Evolutionary conservation across 2,329 filamentous ascomycete species (phyloP), one percentile per base, ranked within the genome.

Genomic region (Hawksworthiomyces lignivorus): DNA sequence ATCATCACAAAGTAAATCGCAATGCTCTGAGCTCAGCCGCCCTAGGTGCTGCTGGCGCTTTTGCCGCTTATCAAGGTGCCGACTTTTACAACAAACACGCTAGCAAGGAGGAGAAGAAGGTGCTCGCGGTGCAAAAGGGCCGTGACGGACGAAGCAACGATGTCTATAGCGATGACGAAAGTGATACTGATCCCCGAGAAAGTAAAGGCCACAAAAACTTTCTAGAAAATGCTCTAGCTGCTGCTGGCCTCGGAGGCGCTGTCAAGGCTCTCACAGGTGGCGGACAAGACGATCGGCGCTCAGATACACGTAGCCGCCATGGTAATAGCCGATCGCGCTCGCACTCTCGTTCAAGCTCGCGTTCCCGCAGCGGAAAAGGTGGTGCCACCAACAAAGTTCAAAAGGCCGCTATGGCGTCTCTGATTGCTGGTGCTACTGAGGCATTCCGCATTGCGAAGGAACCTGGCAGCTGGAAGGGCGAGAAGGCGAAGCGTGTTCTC

Each of bases 381-480:
- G 60, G 56, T 22, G 56, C 58, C 11, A 62, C 68, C 27, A 72
- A 68, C 53, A 85, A 85, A 53, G 76, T 87, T 35, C 80, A 88
- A 51, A 87, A 95, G 63, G 88, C 88, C 26, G 87, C 89, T 59
- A 90, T 92, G 69, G 89, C 90, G 26, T 92, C 89, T 17, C 71
- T 96, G 29, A 76, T 94, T 35, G 89, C 90, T 22, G 90, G 88
- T 54, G 90, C 89, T 30, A 84, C 88, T 41, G 89, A 96, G 62
- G 90, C 90, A 31, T 94, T 94, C 72, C 83, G 87, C 48, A 82
- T 88, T 43, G 82, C 89, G 59, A 94, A 90, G 55, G 84, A 92
- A 48, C 84, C 87, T 3, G 90, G 90, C 41, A 77, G 82, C 32
- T 96, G 89, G 88, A 84, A 82, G 49, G 90, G 89, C 28, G 84